Evolutionary conservation across 2,329 filamentous ascomycete species (phyloP), one percentile per base, ranked within the genome.

Genomic region (Cercospora canescens): DNA sequence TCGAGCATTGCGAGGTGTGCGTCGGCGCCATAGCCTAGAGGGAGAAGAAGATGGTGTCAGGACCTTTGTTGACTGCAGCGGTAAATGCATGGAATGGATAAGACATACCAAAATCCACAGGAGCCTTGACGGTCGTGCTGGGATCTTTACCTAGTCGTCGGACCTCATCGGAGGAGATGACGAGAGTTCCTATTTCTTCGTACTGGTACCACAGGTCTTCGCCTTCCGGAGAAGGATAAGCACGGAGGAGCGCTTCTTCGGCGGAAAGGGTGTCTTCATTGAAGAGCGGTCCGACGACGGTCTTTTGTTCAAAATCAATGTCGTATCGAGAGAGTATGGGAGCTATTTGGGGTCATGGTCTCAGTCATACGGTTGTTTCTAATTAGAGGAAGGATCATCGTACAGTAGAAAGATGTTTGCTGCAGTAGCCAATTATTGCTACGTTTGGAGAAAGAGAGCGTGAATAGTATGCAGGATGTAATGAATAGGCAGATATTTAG

Each of bases 1-100:
- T 62, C 60, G 60, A 62, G 45, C 34, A 39, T 18, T 0, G 60
- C 60, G 28, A 62, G 60, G 30, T 62, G 50, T 12, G 50, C 60
- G 9, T 62, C 50, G 6, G 41, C 12, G 28, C 59, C 59, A 14
- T 52, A 30, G 45, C 59, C 59, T 54, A 37, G 4, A 11, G 2
- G 7, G 1, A 28, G 12, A 50, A 39, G n/a, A 12, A 48, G 39
- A 11, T 3, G 4, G 1, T 9, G 7, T 45, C 18, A 45, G 39
- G 6, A 11, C 9, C 3, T 45, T 18, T 21, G 6, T 21, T 0
- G n/a, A 2, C 9, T 14, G 16, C 9, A 45, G n/a, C n/a, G 18
- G 39, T 24, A 11, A 21, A 48, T 6, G 26, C 6, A 11, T 5
- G 50, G 50, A 6, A 55, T 21, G 41, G 41, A 18, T 50, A 9